Evolutionary conservation across 129 eudicot genomes (phyloP).

Genomic region (Escallonia rubra): DNA sequence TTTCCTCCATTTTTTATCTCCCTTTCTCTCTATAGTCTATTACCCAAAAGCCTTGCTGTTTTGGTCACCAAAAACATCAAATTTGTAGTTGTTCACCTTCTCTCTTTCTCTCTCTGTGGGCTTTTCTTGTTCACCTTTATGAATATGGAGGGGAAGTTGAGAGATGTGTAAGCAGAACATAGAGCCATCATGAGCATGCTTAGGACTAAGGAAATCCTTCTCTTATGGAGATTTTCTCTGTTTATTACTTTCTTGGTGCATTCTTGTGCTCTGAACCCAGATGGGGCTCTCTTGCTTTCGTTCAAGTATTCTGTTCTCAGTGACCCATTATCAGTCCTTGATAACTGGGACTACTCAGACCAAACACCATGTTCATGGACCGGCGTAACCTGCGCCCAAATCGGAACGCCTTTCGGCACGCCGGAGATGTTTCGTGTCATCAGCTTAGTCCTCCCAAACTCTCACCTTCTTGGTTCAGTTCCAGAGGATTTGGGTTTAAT

Average conservation of each 20-base stretch:
- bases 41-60: constrained; percentile 7
- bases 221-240: not conserved
- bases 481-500: constrained; percentile 55
- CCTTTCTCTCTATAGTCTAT: constrained; percentile 11
- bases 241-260: constrained; percentile 22
- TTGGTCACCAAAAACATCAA: constrained; percentile 63
- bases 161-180: constrained; percentile 7
- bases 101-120: constrained; percentile 6
- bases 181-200: constrained; percentile 22
- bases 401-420: constrained; percentile 6
- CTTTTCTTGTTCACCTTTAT: constrained; percentile 2
- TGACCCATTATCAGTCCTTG: constrained; percentile 59
- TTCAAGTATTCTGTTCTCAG: constrained; percentile 65
- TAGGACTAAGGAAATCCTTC: constrained; percentile 14
- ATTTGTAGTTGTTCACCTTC: constrained; percentile 51
- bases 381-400: constrained; percentile 62
- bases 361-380: constrained; percentile 76
- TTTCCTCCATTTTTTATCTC: constrained; percentile 23
- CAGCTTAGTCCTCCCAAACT: constrained; percentile 45
- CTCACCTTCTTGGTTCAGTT: constrained; percentile 56
- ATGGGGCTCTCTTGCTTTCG: constrained; percentile 67
- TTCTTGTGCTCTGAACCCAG: constrained; percentile 50
- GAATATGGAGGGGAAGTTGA: not conserved
- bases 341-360: constrained; percentile 61
- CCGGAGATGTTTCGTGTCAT: constrained; percentile 38